A percentile compares a stretch with the other conserved stretches of the same genome.
Conservation (phyloP, 2,329 filamentous ascomycete species). For the Aspergillus glaucus region DNA sequence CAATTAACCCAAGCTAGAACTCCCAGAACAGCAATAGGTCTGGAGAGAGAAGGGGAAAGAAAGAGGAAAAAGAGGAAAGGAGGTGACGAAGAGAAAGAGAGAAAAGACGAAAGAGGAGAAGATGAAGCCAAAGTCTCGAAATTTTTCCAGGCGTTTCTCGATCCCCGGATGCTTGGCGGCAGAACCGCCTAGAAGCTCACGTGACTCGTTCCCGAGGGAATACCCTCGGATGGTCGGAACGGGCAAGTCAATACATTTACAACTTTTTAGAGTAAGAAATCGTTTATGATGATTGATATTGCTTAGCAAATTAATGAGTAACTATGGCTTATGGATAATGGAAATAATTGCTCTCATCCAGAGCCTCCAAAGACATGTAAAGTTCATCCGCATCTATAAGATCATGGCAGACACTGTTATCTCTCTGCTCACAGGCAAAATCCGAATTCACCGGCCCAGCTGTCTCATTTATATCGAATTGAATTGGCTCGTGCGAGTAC, state of each 20-base stretch:
- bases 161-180: conserved; percentile 39
- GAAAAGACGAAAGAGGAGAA: conserved; percentile 22
- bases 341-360: not conserved
- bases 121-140: conserved; percentile 36
- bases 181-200: conserved; percentile 40
- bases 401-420: not conserved
- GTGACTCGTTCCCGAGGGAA: conserved; percentile 25
- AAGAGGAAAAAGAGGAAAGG: conserved; percentile 23
- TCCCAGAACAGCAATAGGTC: conserved; percentile 27
- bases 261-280: too few relatives aligned
- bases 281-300: not conserved
- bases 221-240: conserved; percentile 18
- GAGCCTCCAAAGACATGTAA: not conserved
- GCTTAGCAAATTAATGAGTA: not conserved
- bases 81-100: conserved; percentile 14
- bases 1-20: conserved; percentile 27
- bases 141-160: conserved; percentile 37
- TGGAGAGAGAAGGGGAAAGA: conserved; percentile 19
- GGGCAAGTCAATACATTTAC: not conserved
- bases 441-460: not conserved
- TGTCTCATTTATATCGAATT: not conserved
- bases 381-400: not conserved
- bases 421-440: not conserved
- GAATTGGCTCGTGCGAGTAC: not conserved
- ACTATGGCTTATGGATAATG: not conserved